Conservation (phyloP, 768 basidiomycete genomes). For the Rhodocollybia butyracea region DNA sequence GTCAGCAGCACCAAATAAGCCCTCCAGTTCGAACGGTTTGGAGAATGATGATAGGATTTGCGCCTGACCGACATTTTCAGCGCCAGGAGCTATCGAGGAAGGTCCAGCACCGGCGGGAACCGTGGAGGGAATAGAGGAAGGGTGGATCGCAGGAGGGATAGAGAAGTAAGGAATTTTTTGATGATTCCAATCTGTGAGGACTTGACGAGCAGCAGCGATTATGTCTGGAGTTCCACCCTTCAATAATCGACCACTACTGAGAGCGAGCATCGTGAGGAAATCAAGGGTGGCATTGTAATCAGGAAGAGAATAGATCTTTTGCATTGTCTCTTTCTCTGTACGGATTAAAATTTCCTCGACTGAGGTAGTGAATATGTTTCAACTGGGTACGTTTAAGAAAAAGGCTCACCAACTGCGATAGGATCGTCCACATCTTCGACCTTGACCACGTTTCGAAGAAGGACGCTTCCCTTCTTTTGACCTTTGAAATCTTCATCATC, state of each 20-base stretch:
- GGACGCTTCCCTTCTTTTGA: conserved; percentile 55
- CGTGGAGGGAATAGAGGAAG: conserved; percentile 63
- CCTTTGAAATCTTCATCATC: conserved; percentile 51
- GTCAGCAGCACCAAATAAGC: conserved; percentile 78
- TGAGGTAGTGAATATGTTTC: conserved; percentile 21
- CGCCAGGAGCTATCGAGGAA: conserved; percentile 55
- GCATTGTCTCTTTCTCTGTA: conserved; percentile 67
- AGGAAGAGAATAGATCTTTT: conserved; percentile 84
- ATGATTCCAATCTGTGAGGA: conserved; percentile 92
- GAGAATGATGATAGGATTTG: conserved; percentile 71
- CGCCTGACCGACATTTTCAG: conserved; percentile 77
- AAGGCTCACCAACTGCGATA: conserved; percentile 71
- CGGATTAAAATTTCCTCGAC: conserved; percentile 85
- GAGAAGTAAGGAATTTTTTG: conserved; percentile 94
- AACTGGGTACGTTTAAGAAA: background rate
- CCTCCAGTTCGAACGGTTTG: conserved; percentile 77
- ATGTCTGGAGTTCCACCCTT: conserved; percentile 96
- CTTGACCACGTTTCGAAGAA: conserved; percentile 86
- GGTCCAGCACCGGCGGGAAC: conserved; percentile 2
- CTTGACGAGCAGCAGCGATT: conserved; percentile 73
- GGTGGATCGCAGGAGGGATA: conserved; percentile 72
- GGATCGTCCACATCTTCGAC: conserved; percentile 92
- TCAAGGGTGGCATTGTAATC: conserved; percentile 69
- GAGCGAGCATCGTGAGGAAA: conserved; percentile 87
- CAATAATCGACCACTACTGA: conserved; percentile 76